Conservation (phyloP, 257 asterid genomes). For the Solanum virginianum region DNA sequence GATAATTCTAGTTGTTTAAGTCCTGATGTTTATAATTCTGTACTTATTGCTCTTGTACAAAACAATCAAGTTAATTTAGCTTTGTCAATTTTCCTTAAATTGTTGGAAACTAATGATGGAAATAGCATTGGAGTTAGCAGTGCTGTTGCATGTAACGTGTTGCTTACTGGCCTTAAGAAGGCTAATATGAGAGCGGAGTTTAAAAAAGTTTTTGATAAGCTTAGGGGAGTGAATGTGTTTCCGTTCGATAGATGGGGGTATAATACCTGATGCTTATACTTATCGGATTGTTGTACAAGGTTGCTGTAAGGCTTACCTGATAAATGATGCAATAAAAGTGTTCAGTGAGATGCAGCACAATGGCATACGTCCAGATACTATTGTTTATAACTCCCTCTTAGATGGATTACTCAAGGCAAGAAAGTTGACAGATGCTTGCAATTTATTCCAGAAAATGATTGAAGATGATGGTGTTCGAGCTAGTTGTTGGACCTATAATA, state of each 20-base stretch:
- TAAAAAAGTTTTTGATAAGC: conserved; percentile 34
- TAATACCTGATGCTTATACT: conserved; percentile 76
- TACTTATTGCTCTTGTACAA: conserved; percentile 61
- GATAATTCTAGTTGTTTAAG: conserved; percentile 24
- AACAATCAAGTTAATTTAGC: conserved; percentile 57
- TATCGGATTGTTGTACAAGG: conserved; percentile 77
- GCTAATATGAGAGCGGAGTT: conserved; percentile 61
- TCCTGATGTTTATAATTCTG: conserved; percentile 47
- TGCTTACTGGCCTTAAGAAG: conserved; percentile 74
- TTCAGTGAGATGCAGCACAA: conserved; percentile 68
- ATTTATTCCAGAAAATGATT: conserved; percentile 77
- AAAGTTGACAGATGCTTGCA: conserved; percentile 71
- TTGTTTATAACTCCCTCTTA: conserved; percentile 68
- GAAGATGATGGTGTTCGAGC: conserved; percentile 72
- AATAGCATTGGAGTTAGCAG: conserved; percentile 27
- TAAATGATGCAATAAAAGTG: conserved; percentile 53
- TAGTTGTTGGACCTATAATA: conserved; percentile 84
- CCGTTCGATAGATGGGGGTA: conserved; percentile 78
- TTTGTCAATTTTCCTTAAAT: conserved; percentile 56
- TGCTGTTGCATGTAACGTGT: conserved; percentile 73
- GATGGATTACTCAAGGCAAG: conserved; percentile 80
- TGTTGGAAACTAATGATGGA: conserved; percentile 32
- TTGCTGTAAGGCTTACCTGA: conserved; percentile 58
- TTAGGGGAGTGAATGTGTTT: conserved; percentile 38
- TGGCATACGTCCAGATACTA: conserved; percentile 51